A percentile compares a stretch with the other conserved stretches of the same genome.
Conservation (phyloP, 129 eudicot species). For the Ambrosia trifida region DNA sequence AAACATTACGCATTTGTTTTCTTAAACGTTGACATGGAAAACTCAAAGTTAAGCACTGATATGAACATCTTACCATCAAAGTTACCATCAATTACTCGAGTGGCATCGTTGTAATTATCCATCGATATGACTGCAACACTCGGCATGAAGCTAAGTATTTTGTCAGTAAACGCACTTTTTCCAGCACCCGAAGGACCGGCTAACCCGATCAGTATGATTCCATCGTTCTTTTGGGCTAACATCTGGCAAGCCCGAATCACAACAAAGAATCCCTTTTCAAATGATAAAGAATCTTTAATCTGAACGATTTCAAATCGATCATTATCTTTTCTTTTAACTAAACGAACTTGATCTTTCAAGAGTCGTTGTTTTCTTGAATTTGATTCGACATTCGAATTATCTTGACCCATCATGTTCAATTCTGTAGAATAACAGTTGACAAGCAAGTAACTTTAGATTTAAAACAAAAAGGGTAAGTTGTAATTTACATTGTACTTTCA, state of each 20-base stretch:
- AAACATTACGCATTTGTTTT: slow-evolving; percentile 4
- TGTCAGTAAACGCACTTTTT: slow-evolving; percentile 82
- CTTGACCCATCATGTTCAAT: slow-evolving; percentile 46
- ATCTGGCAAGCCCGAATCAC: slow-evolving; percentile 90
- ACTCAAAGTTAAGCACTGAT: background rate
- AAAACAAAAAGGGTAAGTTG: background rate
- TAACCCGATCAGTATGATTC: slow-evolving; percentile 68
- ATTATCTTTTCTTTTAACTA: slow-evolving; percentile 63
- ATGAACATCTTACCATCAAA: slow-evolving; percentile 64
- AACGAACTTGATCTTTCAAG: slow-evolving; percentile 80
- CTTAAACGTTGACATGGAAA: background rate
- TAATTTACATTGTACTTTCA: background rate
- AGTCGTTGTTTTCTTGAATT: slow-evolving; percentile 56
- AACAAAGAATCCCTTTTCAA: slow-evolving; percentile 85
- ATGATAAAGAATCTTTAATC: slow-evolving; percentile 65
- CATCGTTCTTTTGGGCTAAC: slow-evolving; percentile 76
- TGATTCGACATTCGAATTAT: slow-evolving; percentile 42
- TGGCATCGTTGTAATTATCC: slow-evolving; percentile 93
- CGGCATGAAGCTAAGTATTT: slow-evolving; percentile 81
- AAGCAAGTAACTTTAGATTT: background rate
- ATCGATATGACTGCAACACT: slow-evolving; percentile 90
- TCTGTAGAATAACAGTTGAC: slow-evolving; percentile 13
- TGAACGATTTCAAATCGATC: slow-evolving; percentile 74
- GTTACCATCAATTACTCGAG: slow-evolving; percentile 80
- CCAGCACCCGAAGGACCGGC: slow-evolving; percentile 99